Conservation (phyloP, 2,329 filamentous ascomycete genomes). For the Rhinocladiella mackenziei region DNA sequence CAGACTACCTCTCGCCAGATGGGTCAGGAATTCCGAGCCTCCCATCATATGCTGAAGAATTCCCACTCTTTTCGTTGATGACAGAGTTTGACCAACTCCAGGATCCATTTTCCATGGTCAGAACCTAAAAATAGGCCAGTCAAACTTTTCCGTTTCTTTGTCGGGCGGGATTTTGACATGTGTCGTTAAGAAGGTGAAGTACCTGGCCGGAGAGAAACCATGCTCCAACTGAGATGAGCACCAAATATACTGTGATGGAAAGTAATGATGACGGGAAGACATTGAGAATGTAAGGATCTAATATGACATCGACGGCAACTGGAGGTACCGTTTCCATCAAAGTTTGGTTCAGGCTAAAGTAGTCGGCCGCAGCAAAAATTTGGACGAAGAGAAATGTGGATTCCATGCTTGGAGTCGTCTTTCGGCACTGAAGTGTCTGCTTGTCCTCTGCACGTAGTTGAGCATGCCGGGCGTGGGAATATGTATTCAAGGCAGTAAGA, state of each 20-base stretch:
- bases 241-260: conserved; percentile 66
- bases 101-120: conserved; percentile 22
- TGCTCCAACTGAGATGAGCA: conserved; percentile 53
- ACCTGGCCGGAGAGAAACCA: conserved; percentile 50
- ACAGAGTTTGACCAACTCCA: conserved; percentile 28
- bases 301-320: conserved; percentile 73
- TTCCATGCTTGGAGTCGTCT: conserved; percentile 1
- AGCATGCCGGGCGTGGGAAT: conserved; percentile 52
- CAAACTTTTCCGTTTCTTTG: conserved; percentile 8
- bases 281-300: conserved; percentile 82
- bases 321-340: conserved; percentile 72
- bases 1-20: conserved; percentile 20
- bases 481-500: conserved; percentile 60
- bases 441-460: conserved; percentile 25
- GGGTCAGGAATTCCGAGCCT: conserved; percentile 26
- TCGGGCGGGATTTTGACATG: not conserved
- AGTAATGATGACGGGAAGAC: conserved; percentile 72
- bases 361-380: conserved; percentile 74
- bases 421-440: conserved; percentile 15
- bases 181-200: conserved; percentile 29
- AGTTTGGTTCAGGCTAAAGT: conserved; percentile 68
- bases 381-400: conserved; percentile 63
- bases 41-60: conserved; percentile 28
- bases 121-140: conserved; percentile 13
- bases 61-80: conserved; percentile 30